Evolutionary conservation across 2,329 filamentous ascomycete genomes (phyloP).

Genomic region (Sclerotinia trifoliorum): DNA sequence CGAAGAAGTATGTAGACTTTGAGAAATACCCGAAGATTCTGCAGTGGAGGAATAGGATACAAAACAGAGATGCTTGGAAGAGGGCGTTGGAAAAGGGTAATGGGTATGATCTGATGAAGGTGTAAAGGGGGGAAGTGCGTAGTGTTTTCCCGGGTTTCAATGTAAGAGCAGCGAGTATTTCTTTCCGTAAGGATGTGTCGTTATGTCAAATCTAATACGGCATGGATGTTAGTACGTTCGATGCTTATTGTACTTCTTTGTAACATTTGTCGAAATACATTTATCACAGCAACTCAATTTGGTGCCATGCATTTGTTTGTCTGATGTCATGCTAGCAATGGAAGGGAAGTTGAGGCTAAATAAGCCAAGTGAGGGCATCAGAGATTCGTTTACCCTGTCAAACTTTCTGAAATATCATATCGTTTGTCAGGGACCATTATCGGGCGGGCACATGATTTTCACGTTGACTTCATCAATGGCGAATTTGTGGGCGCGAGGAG

Average conservation of each 20-base stretch:
- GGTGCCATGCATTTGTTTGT: neutral
- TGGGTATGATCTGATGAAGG: conserved; percentile 37
- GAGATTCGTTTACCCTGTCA: no score
- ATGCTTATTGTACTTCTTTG: neutral
- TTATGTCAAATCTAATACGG: neutral
- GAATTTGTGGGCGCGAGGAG: no score
- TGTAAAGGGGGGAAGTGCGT: neutral
- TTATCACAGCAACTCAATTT: no score
- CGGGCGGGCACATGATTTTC: neutral
- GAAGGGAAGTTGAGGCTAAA: no score
- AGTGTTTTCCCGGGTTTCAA: neutral
- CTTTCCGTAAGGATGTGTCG: neutral
- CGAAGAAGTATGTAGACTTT: conserved; percentile 38
- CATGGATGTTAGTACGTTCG: neutral
- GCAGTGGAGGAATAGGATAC: conserved; percentile 39
- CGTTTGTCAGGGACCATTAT: neutral
- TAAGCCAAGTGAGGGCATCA: no score
- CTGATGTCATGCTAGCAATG: neutral
- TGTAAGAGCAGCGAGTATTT: neutral
- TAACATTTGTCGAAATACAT: no score
- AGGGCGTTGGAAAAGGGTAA: conserved; percentile 39
- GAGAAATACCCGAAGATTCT: conserved; percentile 38
- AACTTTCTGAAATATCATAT: no score
- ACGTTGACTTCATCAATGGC: neutral
- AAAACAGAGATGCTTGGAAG: conserved; percentile 39